Evolutionary conservation across 1,139 yeast species (phyloP).

Genomic region (Pichia sp.): DNA sequence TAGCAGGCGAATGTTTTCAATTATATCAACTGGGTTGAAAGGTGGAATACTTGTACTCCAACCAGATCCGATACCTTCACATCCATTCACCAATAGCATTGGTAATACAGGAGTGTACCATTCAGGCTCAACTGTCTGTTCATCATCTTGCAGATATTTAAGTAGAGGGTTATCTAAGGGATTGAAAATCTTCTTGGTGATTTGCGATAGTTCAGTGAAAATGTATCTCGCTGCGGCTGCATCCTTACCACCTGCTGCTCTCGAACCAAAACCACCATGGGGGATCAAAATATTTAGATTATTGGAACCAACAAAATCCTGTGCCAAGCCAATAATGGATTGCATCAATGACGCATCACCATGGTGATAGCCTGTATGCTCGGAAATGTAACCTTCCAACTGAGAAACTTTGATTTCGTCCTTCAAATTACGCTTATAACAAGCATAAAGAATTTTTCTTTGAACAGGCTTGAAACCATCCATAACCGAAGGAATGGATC

Average conservation of each 20-base stretch:
- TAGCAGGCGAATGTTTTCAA: conserved; percentile 62
- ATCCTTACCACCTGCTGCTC: conserved; percentile 98
- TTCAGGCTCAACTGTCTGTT: conserved; percentile 89
- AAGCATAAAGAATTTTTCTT: conserved; percentile 85
- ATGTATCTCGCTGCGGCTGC: conserved; percentile 98
- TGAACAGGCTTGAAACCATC: conserved; percentile 99
- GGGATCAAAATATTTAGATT: conserved; percentile 83
- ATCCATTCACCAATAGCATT: conserved; percentile 88
- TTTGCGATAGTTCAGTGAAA: conserved; percentile 73
- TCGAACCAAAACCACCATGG: conserved; percentile 94
- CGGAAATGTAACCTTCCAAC: conserved; percentile 85
- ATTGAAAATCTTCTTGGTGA: conserved; percentile 74
- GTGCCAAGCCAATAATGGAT: conserved; percentile 91
- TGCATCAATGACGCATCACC: conserved; percentile 87
- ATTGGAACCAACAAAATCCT: conserved; percentile 90
- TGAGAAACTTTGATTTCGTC: conserved; percentile 87
- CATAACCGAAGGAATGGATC: conserved; percentile 90
- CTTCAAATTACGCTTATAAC: conserved; percentile 74
- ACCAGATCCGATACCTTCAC: conserved; percentile 99
- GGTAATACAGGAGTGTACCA: conserved; percentile 94
- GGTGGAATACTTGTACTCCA: conserved; percentile 96
- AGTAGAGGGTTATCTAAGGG: conserved; percentile 77
- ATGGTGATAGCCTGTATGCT: conserved; percentile 91
- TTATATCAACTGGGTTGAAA: conserved; percentile 82
- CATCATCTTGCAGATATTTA: conserved; percentile 86